Conservation (phyloP, 768 basidiomycete species). For the Rickenella mellea region DNA sequence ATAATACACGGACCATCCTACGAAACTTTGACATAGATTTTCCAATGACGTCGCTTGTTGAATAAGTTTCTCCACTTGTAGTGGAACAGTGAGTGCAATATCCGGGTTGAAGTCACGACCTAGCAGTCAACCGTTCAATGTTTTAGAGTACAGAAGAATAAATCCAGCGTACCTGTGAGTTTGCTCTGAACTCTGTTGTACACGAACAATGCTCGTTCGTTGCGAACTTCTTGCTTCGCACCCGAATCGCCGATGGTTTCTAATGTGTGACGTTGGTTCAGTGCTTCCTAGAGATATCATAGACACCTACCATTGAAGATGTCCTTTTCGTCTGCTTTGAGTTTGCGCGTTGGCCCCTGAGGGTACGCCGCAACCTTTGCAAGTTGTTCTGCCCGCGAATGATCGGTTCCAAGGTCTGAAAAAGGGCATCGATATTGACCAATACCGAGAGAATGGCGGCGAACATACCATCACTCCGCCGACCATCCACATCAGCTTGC, state of each 20-base stretch:
- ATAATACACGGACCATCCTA: too few species aligned
- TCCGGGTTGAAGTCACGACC: constrained; percentile 92
- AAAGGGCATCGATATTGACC: constrained; percentile 1
- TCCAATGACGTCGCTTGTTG: constrained; percentile 88
- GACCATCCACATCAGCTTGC: constrained; percentile 72
- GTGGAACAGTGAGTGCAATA: constrained; percentile 56
- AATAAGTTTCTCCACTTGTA: constrained; percentile 90
- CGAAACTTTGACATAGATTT: constrained; percentile 94
- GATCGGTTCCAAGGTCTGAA: constrained; percentile 35
- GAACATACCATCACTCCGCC: constrained; percentile 71
- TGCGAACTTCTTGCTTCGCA: constrained; percentile 77
- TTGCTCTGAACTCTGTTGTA: constrained; percentile 95
- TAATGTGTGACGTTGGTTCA: constrained; percentile 8
- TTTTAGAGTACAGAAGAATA: too few species aligned
- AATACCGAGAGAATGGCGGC: too few species aligned
- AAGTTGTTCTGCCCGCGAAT: constrained; percentile 50
- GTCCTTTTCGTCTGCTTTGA: constrained; percentile 88
- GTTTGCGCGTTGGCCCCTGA: constrained; percentile 70
- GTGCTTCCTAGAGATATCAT: background rate
- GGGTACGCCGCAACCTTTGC: constrained; percentile 62
- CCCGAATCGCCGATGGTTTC: constrained; percentile 40
- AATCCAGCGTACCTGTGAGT: too few species aligned
- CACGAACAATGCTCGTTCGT: constrained; percentile 82
- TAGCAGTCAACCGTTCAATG: too few species aligned
- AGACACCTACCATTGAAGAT: constrained; percentile 80